Conservation (phyloP, 2,329 filamentous ascomycete species). For the Venturiaceae sp. region DNA sequence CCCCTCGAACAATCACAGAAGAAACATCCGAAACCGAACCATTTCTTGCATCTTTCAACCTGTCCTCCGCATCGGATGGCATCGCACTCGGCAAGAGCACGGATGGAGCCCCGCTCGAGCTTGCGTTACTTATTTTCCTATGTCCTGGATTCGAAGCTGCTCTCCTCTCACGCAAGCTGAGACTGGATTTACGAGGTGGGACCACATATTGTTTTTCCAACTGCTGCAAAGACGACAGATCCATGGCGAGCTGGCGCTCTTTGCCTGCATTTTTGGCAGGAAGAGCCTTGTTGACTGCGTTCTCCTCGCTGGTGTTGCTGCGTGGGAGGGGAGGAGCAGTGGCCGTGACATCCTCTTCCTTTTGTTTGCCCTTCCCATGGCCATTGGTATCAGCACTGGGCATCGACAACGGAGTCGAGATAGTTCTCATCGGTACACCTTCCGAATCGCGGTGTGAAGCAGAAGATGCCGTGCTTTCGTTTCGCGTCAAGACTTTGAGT, state of each 20-base stretch:
- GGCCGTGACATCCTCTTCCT: not conserved
- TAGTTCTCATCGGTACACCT: not conserved
- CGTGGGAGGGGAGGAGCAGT: not conserved
- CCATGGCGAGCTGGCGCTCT: not conserved
- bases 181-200: not conserved
- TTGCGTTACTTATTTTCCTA: not conserved
- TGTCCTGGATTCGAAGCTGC: not conserved
- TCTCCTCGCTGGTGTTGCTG: not conserved
- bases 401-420: conserved; percentile 1
- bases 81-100: not conserved
- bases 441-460: not conserved
- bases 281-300: not conserved
- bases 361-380: not conserved
- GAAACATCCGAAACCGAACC: not conserved
- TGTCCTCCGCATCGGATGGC: not conserved
- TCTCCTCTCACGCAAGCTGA: conserved; percentile 1
- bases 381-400: not conserved
- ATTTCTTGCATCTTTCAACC: not conserved
- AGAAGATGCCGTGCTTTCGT: conserved; percentile 2
- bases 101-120: not conserved
- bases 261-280: not conserved
- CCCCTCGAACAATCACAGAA: not conserved
- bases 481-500: conserved; percentile 16
- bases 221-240: not conserved
- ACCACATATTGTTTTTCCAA: not conserved